Evolutionary conservation across 495 filamentous ascomycete species (phyloP), one percentile per base, ranked within the genome.

Genomic region (Penicillium nucicola): DNA sequence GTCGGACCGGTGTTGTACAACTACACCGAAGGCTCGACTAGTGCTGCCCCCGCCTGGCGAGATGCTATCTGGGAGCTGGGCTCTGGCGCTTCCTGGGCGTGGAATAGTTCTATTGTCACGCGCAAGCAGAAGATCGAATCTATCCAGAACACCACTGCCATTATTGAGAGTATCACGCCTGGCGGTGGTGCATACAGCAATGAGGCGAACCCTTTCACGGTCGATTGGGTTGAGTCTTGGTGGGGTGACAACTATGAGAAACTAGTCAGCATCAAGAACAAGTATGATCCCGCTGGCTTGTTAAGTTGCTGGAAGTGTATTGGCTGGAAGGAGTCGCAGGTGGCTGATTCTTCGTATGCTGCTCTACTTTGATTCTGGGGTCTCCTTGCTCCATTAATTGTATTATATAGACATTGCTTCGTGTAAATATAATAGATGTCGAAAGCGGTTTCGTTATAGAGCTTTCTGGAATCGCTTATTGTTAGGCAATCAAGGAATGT

Each of bases 261-360:
- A 8, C 25, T 28, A 8, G 25, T 28, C 6, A 28, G 25, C 25
- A 28, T 28, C 10, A 28, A 28, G 25, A 28, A 28, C 6, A 28
- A 28, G 5, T 28, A 28, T 28, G 78, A 81, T 58, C 75, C 75
- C 4, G 43, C 62, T 5, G 66, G 64, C 31, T 45, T 79, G n/a
- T 67, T 81, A 15, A 69, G 65, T 30, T 76, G 70, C 42, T 57
- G 54, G 54, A 72, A 70, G 8, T 79, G 77, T 52, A 61, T 80
- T 47, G 76, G 76, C 9, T 72, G 72, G 50, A 61, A 74, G 46
- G 66, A 69, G 38, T 28, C 25, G 25, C 25, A 28, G 25, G 7
- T 28, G 7, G 25, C 25, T 28, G 25, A 28, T 28, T 28, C 25
- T 9, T 28, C 25, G 5, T 28, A 28, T 28, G 25, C 25, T 28